Percentiles rank a stretch among this genome's conserved stretches.
Conservation (phyloP, 495 filamentous ascomycete species). For the Podospora pseudocomata region DNA sequence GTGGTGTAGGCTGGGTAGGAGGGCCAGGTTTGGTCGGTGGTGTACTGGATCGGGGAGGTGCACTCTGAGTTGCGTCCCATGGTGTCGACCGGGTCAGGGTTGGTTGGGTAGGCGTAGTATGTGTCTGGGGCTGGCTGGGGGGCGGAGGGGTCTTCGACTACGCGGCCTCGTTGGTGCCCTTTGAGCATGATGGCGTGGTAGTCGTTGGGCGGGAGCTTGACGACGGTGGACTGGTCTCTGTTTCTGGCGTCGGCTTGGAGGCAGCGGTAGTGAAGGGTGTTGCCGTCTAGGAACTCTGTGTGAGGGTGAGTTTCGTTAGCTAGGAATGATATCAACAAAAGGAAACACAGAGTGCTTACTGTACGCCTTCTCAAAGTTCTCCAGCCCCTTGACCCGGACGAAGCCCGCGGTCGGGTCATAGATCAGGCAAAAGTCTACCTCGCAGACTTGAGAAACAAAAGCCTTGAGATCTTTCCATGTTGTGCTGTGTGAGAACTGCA, state of each 20-base stretch:
- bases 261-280: slow-evolving; percentile 19
- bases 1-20: background rate
- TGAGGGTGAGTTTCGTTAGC: background rate
- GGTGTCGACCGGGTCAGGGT: background rate
- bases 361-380: slow-evolving; percentile 26
- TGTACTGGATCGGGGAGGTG: background rate
- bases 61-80: background rate
- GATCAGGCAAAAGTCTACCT: slow-evolving; percentile 23
- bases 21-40: background rate
- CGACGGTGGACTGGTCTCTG: slow-evolving; percentile 9
- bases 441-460: slow-evolving; percentile 18
- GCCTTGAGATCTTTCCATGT: slow-evolving; percentile 25
- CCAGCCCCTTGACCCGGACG: slow-evolving; percentile 22
- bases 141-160: background rate
- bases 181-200: slow-evolving; percentile 11
- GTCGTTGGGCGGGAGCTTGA: slow-evolving; percentile 16
- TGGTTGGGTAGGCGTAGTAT: background rate
- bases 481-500: slow-evolving; percentile 24
- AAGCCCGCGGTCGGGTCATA: slow-evolving; percentile 24
- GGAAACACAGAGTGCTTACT: slow-evolving; percentile 7
- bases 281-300: slow-evolving; percentile 23
- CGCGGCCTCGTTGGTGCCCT: background rate
- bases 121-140: background rate
- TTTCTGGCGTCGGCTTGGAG: slow-evolving; percentile 24
- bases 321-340: background rate